Evolutionary conservation across 2,329 filamentous ascomycete genomes (phyloP), one percentile per base, ranked within the genome.

Genomic region (Pseudofabraea citricarpa): DNA sequence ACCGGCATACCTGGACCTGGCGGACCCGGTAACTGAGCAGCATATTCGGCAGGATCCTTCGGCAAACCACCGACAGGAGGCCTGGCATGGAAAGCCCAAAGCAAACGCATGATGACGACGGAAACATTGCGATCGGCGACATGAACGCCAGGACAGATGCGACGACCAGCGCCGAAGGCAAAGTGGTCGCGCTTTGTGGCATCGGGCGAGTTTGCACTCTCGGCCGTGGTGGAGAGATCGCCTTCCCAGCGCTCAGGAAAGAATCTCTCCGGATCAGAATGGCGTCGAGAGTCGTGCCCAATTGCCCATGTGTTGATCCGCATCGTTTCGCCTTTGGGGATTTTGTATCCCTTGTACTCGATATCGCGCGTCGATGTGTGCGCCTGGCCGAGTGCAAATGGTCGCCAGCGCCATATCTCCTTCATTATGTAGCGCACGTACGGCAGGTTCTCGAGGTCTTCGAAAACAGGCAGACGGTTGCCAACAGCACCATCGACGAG

Each of bases 101-200:
- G 29, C 19, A 45, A 43, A 41, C 13, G 32, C 29, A 19, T 43
- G 42, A 22, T 26, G 40, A 15, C 44, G 10, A 18, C 40, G 42
- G 6, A 45, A 15, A 32, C 27, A 40, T 5, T 15, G 13, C 45
- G 27, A 7, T 47, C 42, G 1, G 45, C 48, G 13, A 50, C 63
- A 43, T 77, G 72, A 23, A 76, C 73, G 1, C 77, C 79, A 2
- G 72, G 75, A 54, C 78, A 82, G 26, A 80, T 67, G 21, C 77
- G 65, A 0, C 65, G 53, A 2, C 65, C 65, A 6, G 57, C 49
- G 15, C 64, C 63, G 43, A 60, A 67, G 5, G 44, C 49, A 39
- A 57, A 66, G 33, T 64, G 59, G 21, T 65, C 61, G 8, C 62
- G 52, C 7, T 49, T 46, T 12, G 13, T 24, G 5, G 29, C 41